Base-by-base conservation (phyloP, 345 rosid genomes). In the Corymbia maculata region DNA sequence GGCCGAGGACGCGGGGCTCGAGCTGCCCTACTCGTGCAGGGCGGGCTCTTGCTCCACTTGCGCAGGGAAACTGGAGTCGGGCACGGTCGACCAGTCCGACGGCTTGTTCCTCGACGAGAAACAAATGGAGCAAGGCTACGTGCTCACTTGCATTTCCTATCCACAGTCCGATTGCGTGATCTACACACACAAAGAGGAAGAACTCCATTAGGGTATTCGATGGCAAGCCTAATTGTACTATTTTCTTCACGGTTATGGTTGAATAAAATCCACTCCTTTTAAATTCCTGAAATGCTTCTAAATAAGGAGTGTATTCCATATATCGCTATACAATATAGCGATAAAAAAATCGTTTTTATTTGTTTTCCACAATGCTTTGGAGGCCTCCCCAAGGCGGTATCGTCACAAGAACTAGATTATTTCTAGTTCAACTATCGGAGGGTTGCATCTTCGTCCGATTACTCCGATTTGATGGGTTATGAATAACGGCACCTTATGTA, bases 11-110 rank as follows among this genome's bases (percentile, higher is more conserved):
- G 98, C 96, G 0, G 99, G 98, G 87, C 75, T 94, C 8, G 99
- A 97, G 26, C 91, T 96, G 92, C 99, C 99, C 13, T 95, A 94
- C 90, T 97, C 98, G 26, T 96, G 99, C 94, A 91, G 97, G 92
- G 99, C 99, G 2, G 99, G 99, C 28, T 98, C 99, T 6, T 96
- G 99, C 93, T 95, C 95, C 3, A 97, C 94, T 51, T 97, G 99
- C 51, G 96, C 97, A 0, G 99, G 98, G 88, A 92, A 93, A 93
- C 51, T 96, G 49, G 94, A 44, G 88, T 79, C 93, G 2, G 99
- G 99, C 2, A 12, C 93, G 4, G 99, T 96, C 45, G 95, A 95
- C 59, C 99, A 96, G 88, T 92, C 96, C 1, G 99, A 97, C n/a
- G 97, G 97, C 82, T 94, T 97, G 44, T 96, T 93, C 91, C 94